Evolutionary conservation across 2,329 filamentous ascomycete species (phyloP).

Genomic region (Fusarium neocosmosporiellum): DNA sequence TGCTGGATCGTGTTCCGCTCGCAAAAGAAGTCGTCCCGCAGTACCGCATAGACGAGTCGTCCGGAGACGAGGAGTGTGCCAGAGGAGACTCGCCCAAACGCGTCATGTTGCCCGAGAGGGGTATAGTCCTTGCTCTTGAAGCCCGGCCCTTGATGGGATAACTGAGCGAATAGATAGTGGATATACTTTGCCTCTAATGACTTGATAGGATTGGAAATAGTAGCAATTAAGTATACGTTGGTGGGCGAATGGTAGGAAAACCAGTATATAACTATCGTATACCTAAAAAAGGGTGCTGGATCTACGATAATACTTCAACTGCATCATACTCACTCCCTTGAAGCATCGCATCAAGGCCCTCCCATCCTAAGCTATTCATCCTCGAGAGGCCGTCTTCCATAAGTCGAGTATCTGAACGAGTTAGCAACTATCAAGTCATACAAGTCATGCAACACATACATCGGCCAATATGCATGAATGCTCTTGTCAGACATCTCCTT

Average conservation of each 20-base stretch:
- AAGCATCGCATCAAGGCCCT: not conserved
- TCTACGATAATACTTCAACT: not conserved
- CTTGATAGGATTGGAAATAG: too few species aligned
- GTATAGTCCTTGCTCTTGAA: not conserved
- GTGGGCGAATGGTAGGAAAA: too few species aligned
- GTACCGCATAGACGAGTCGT: not conserved
- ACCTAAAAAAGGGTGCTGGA: not conserved
- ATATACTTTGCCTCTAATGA: too few species aligned
- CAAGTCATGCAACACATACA: not conserved
- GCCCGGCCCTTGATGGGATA: too few species aligned
- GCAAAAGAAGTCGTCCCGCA: not conserved
- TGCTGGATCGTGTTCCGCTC: not conserved
- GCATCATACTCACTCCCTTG: not conserved
- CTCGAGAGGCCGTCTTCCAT: not conserved
- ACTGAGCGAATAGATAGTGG: too few species aligned
- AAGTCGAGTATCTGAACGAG: conserved; percentile 19
- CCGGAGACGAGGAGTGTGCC: not conserved
- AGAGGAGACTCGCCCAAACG: not conserved
- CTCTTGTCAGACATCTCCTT: conserved; percentile 24
- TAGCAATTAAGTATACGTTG: too few species aligned
- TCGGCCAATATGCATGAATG: conserved; percentile 36
- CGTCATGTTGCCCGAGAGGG: not conserved
- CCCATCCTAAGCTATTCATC: not conserved
- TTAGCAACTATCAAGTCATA: not conserved
- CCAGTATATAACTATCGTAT: not conserved